Evolutionary conservation across 306 rosid species (phyloP).

Genomic region (Vachellia pachyceras): DNA sequence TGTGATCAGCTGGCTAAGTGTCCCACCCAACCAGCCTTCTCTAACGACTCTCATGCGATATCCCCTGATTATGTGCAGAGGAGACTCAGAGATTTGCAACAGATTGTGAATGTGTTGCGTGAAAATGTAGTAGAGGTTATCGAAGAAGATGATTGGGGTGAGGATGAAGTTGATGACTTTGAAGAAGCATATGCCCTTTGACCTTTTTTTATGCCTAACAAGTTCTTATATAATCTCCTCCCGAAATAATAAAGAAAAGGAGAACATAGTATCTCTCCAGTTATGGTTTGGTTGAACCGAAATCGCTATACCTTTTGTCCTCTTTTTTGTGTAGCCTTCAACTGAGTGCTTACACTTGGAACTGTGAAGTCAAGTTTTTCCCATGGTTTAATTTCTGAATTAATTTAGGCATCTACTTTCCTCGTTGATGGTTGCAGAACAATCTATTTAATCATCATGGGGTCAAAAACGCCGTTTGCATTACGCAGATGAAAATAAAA

Average conservation of each 20-base stretch:
- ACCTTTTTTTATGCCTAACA: conserved; percentile 34
- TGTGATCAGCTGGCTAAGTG: conserved; percentile 39
- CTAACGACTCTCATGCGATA: conserved; percentile 33
- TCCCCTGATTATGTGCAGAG: conserved; percentile 21
- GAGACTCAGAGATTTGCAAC: neutral
- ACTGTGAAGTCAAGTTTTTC: neutral
- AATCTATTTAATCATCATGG: neutral
- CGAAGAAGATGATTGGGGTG: conserved; percentile 50
- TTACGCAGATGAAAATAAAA: neutral
- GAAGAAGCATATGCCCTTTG: conserved; percentile 57
- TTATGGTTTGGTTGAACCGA: conserved; percentile 21
- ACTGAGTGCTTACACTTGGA: conserved; percentile 12
- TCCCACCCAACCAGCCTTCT: conserved; percentile 36
- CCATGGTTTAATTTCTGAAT: conserved; percentile 32
- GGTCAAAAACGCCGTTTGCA: neutral
- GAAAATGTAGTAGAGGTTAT: conserved; percentile 38
- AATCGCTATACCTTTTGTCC: conserved; percentile 3
- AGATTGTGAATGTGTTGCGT: conserved; percentile 31
- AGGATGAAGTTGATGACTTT: conserved; percentile 52
- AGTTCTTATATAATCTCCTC: conserved; percentile 14
- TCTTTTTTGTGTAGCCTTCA: conserved; percentile 9
- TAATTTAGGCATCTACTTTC: conserved; percentile 14
- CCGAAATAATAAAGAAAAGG: conserved; percentile 27
- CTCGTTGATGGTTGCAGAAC: conserved; percentile 5
- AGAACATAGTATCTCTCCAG: conserved; percentile 23